Conservation (phyloP, 2,329 filamentous ascomycete species). For the Massarina eburnea region DNA sequence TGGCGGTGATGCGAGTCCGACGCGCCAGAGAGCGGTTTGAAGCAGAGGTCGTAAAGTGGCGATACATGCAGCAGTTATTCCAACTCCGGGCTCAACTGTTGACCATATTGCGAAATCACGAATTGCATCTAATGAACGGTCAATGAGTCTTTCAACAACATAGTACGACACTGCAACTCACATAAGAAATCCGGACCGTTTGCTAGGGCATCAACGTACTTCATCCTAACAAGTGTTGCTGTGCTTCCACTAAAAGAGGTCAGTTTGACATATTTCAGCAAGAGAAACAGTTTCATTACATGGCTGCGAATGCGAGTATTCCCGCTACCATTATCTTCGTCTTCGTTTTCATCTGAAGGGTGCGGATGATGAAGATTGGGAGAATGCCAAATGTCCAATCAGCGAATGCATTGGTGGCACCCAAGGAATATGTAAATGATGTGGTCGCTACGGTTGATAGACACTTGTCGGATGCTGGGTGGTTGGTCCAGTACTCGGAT, state of each 20-base stretch:
- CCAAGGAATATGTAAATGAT: constrained; percentile 50
- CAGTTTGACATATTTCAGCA: background rate
- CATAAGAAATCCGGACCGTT: constrained; percentile 47
- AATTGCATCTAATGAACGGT: constrained; percentile 36
- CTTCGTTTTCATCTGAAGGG: constrained; percentile 49
- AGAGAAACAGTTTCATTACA: constrained; percentile 15
- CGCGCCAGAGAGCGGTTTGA: constrained; percentile 26
- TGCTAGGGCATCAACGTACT: constrained; percentile 43
- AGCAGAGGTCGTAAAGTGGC: constrained; percentile 54
- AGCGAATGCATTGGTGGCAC: constrained; percentile 30
- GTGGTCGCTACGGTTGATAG: constrained; percentile 51
- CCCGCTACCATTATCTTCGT: constrained; percentile 56
- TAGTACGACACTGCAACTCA: too few species aligned
- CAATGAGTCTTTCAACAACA: background rate
- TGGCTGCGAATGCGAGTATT: constrained; percentile 53
- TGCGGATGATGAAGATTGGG: constrained; percentile 55
- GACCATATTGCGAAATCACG: constrained; percentile 46
- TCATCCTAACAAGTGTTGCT: constrained; percentile 51
- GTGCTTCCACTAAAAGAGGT: constrained; percentile 49
- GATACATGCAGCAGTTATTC: constrained; percentile 51
- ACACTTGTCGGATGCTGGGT: constrained; percentile 45
- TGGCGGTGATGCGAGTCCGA: constrained; percentile 22
- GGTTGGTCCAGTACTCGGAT: constrained; percentile 53
- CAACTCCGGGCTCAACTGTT: constrained; percentile 36
- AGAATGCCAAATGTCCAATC: constrained; percentile 39